Conservation (phyloP, 139 green algal genomes). For the Haematococcus lacustris region DNA sequence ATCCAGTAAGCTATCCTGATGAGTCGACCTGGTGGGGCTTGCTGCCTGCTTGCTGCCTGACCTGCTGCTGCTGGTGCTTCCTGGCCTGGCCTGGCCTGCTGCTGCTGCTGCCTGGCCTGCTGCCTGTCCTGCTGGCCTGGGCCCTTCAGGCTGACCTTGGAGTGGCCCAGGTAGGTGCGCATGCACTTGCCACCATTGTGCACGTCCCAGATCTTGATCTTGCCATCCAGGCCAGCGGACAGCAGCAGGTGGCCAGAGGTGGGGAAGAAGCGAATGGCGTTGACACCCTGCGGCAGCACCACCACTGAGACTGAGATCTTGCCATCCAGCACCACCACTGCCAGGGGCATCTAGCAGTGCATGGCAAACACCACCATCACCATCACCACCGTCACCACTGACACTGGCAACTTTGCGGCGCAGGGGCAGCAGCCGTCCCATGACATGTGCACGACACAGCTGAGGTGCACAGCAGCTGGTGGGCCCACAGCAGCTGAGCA, state of each 20-base stretch:
- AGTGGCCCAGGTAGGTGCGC: constrained; percentile 93
- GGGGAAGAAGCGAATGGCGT: constrained; percentile 91
- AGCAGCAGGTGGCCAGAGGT: constrained; percentile 87
- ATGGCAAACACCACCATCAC: not conserved
- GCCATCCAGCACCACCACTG: too few relatives aligned
- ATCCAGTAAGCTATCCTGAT: too few relatives aligned
- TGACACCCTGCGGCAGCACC: constrained; percentile 56
- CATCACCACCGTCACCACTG: not conserved
- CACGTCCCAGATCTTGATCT: constrained; percentile 98
- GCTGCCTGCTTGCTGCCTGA: too few relatives aligned
- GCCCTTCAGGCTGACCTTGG: constrained; percentile 39
- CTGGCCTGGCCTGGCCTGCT: too few relatives aligned
- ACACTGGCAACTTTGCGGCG: not conserved
- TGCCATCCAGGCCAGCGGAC: constrained; percentile 84
- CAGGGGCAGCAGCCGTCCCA: not conserved
- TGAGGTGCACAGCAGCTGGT: too few relatives aligned
- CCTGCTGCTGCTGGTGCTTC: too few relatives aligned
- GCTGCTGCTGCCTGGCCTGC: too few relatives aligned
- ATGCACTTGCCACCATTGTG: constrained; percentile 78
- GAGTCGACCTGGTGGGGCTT: too few relatives aligned
- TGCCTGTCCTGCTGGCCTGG: too few relatives aligned
- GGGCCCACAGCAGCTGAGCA: too few relatives aligned
- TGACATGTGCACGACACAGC: too few relatives aligned
- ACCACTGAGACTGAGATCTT: too few relatives aligned
- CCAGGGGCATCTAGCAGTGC: not conserved